These are phyloP conservation scores for Westerdykella sp. DNA, from an alignment of 2,329 filamentous ascomycete species.

Conservation along the genomic window DNA sequence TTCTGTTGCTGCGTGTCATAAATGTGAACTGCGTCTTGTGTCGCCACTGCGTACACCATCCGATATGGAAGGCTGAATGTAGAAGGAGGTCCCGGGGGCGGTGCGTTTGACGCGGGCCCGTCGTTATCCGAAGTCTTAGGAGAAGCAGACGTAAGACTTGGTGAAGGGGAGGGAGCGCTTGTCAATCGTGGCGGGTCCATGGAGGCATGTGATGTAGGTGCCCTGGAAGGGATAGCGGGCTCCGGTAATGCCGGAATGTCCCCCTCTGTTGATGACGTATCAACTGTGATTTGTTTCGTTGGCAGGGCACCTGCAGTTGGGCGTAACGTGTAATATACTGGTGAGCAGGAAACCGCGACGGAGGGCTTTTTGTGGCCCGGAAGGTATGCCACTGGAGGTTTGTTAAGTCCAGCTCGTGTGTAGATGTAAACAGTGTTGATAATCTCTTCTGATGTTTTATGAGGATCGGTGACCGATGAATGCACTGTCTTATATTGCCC, in stretches of 20 bases:
- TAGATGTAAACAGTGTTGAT: slow-evolving; percentile 99
- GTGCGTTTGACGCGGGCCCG: slow-evolving; percentile 49
- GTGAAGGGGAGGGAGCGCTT: slow-evolving; percentile 48
- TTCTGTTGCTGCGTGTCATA: slow-evolving; percentile 98
- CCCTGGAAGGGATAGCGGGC: slow-evolving; percentile 54
- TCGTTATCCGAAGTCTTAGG: slow-evolving; percentile 48
- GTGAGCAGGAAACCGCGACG: slow-evolving; percentile 90
- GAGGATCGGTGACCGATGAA: slow-evolving; percentile 57
- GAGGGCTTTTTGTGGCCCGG: slow-evolving; percentile 98
- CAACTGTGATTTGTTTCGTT: slow-evolving; percentile 88
- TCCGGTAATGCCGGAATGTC: slow-evolving; percentile 79
- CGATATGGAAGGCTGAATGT: slow-evolving; percentile 85
- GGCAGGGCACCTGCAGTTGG: slow-evolving; percentile 48
- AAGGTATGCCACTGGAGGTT: slow-evolving; percentile 87
- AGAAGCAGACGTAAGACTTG: slow-evolving; percentile 48
- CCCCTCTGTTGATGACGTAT: slow-evolving; percentile 83
- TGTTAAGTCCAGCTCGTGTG: slow-evolving; percentile 91
- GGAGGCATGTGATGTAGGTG: slow-evolving; percentile 56
- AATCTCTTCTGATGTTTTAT: slow-evolving; percentile 73
- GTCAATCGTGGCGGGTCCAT: slow-evolving; percentile 77
- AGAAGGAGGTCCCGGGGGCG: slow-evolving; percentile 45
- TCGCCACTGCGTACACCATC: slow-evolving; percentile 94
- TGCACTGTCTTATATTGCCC: slow-evolving; percentile 88
- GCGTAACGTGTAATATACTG: slow-evolving; percentile 76
- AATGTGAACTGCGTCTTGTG: slow-evolving; percentile 86